phyloP scores from a whole-genome alignment of 345 rosid species.

The Zanthoxylum bungeanum region DNA sequence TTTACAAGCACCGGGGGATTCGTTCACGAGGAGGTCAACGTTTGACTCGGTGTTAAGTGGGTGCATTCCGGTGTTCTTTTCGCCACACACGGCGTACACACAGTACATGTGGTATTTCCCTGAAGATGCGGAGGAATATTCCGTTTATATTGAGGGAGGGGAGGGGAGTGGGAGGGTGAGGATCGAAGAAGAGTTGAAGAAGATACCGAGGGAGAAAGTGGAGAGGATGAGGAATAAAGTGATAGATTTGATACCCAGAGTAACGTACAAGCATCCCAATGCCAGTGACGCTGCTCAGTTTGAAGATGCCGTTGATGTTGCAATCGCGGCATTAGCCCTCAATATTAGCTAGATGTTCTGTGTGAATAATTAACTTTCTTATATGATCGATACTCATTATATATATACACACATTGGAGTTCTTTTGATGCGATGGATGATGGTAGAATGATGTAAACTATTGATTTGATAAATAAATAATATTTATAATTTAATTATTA shows the following conservation, averaged over 20 bases:
- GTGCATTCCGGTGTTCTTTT: conserved; percentile 62
- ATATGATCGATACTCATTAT: too few relatives aligned
- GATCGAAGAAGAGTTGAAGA: conserved; percentile 36
- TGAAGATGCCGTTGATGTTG: conserved; percentile 49
- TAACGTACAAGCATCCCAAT: conserved; percentile 52
- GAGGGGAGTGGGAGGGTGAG: neutral
- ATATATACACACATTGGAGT: too few relatives aligned
- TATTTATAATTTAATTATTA: too few relatives aligned
- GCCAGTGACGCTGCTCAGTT: conserved; percentile 31
- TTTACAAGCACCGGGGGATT: conserved; percentile 60
- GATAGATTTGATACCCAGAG: conserved; percentile 39
- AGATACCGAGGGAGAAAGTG: conserved; percentile 26
- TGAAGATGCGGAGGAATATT: conserved; percentile 22
- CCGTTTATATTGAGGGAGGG: conserved; percentile 36
- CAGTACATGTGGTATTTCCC: conserved; percentile 59
- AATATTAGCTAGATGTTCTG: too few relatives aligned
- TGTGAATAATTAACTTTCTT: too few relatives aligned
- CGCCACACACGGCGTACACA: conserved; percentile 57
- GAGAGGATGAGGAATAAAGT: conserved; percentile 32
- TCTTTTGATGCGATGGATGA: too few relatives aligned
- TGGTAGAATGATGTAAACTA: too few relatives aligned
- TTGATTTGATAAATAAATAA: too few relatives aligned
- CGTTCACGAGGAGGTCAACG: conserved; percentile 51
- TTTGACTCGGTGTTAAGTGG: conserved; percentile 53
- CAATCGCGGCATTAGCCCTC: conserved; percentile 27